These are phyloP conservation scores for Flaveria brownii DNA, from an alignment of 129 eudicot species.

Conservation along the genomic window DNA sequence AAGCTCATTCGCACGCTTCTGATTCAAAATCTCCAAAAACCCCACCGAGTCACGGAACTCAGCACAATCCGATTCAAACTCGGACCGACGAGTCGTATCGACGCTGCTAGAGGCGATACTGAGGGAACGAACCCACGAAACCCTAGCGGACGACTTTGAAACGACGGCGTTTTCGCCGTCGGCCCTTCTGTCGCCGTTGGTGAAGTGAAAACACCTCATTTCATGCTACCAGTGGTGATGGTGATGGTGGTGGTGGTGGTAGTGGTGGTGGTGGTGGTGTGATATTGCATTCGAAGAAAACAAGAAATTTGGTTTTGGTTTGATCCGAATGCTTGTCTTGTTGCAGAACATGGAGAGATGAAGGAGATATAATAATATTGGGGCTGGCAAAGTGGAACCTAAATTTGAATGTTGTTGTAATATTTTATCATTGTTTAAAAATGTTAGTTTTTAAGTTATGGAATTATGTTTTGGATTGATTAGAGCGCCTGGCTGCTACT, in stretches of 20 bases:
- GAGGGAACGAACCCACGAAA: constrained; percentile 67
- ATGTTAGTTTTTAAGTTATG: too few relatives aligned
- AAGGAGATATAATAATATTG: too few relatives aligned
- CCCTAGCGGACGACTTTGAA: constrained; percentile 48
- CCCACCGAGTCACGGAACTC: constrained; percentile 48
- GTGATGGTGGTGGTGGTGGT: not conserved
- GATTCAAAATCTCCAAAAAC: constrained; percentile 42
- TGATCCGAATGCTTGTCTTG: constrained; percentile 18
- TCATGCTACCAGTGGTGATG: not conserved
- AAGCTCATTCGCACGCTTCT: constrained; percentile 54
- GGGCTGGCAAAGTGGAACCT: too few relatives aligned
- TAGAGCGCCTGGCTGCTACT: too few relatives aligned
- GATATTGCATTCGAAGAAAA: constrained; percentile 20
- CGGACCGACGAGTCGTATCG: constrained; percentile 54
- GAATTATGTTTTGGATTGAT: not conserved
- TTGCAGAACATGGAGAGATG: constrained; percentile 10
- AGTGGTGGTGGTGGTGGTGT: too few relatives aligned
- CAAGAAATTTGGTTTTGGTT: constrained; percentile 23
- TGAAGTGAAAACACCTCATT: constrained; percentile 80
- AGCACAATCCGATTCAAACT: constrained; percentile 49
- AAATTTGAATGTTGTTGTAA: too few relatives aligned
- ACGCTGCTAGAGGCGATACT: constrained; percentile 56
- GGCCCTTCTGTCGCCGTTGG: constrained; percentile 39
- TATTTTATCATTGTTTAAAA: too few relatives aligned
- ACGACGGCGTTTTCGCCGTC: constrained; percentile 40